A percentile compares a stretch with the other conserved stretches of the same genome.
phyloP scores from a whole-genome alignment of 1,284 basidiomycete genomes.

The Papiliotrema terrestris region DNA sequence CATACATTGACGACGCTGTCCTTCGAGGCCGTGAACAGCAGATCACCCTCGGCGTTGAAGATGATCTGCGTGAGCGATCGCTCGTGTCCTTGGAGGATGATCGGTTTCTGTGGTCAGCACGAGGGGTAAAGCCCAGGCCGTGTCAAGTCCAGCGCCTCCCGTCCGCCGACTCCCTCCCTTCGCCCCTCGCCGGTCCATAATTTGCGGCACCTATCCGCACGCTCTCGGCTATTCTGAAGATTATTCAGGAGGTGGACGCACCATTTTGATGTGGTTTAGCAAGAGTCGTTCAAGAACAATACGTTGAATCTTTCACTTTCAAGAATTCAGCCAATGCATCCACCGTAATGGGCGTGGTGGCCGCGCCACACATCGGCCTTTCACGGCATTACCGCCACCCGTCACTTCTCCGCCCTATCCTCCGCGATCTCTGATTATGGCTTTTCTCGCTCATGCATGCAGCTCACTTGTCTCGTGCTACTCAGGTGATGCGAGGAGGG shows the following conservation, averaged over 20 bases:
- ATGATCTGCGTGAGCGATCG: conserved; percentile 96
- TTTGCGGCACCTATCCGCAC: too few species aligned
- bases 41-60: conserved; percentile 93
- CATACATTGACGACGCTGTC: conserved; percentile 94
- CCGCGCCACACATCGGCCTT: not conserved
- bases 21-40: conserved; percentile 94
- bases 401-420: too few species aligned
- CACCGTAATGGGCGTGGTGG: not conserved
- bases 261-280: conserved; percentile 1
- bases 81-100: conserved; percentile 75
- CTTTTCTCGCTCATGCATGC: too few species aligned
- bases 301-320: not conserved
- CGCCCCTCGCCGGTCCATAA: not conserved
- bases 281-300: not conserved
- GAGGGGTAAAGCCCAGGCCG: too few species aligned
- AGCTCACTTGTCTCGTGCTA: too few species aligned
- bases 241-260: not conserved
- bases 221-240: too few species aligned
- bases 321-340: not conserved
- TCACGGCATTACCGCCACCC: not conserved
- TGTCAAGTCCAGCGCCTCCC: too few species aligned
- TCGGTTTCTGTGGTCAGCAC: conserved; percentile 42
- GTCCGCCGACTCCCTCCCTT: not conserved
- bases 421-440: too few species aligned
- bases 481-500: too few species aligned